Percentiles rank a stretch among this genome's conserved stretches.
Evolutionary conservation across 1,139 yeast genomes (phyloP).

Genomic region (Suhomyces taliae): DNA sequence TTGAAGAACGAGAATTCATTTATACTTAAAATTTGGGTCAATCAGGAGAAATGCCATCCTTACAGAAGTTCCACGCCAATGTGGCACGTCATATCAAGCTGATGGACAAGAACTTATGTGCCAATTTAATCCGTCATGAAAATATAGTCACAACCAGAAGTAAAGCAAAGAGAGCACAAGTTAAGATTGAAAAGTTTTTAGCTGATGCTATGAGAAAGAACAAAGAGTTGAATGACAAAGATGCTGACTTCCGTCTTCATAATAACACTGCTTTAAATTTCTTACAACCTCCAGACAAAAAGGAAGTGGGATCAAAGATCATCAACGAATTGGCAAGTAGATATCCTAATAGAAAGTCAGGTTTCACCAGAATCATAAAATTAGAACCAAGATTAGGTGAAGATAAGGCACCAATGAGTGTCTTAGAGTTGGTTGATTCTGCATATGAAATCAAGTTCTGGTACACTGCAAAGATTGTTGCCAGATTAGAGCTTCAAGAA

Average conservation of each 20-base stretch:
- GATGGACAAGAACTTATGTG: constrained; percentile 49
- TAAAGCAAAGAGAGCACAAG: constrained; percentile 49
- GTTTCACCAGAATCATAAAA: constrained; percentile 82
- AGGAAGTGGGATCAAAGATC: constrained; percentile 54
- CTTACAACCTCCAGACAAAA: constrained; percentile 43
- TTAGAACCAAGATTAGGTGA: constrained; percentile 82
- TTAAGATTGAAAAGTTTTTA: constrained; percentile 43
- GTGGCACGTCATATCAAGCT: constrained; percentile 46
- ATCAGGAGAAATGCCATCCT: constrained; percentile 36
- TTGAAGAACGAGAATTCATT: neutral
- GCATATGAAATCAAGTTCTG: constrained; percentile 75
- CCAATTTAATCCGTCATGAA: constrained; percentile 48
- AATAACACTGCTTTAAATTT: constrained; percentile 30
- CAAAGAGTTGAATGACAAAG: constrained; percentile 15
- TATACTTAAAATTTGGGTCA: neutral
- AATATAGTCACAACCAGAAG: constrained; percentile 46
- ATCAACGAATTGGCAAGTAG: constrained; percentile 64
- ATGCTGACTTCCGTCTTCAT: constrained; percentile 21
- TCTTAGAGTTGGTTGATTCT: constrained; percentile 80
- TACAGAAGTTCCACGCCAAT: constrained; percentile 45
- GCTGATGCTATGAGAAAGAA: constrained; percentile 28
- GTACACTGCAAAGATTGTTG: constrained; percentile 76
- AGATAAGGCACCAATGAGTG: constrained; percentile 89
- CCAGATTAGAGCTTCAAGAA: constrained; percentile 70
- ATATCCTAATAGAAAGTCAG: constrained; percentile 65